Evolutionary conservation across 495 filamentous ascomycete genomes (phyloP), one percentile per base, ranked within the genome.

Genomic region (Trichodelitschia bisporula): DNA sequence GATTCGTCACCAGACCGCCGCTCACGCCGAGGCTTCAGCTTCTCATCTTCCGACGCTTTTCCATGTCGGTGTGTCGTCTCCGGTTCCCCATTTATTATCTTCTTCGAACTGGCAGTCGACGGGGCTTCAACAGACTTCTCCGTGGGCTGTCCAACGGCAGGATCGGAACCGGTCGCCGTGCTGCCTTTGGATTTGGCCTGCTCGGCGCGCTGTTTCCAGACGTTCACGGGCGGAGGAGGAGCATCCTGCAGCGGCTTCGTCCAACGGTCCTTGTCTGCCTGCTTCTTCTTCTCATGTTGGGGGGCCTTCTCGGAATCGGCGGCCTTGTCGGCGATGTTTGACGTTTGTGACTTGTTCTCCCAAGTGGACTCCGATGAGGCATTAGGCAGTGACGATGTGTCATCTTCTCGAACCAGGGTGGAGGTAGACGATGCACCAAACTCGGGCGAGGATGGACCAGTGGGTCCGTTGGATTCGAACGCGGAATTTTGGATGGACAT

Each of bases 201-300:
- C 41, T 83, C 71, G 36, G 61, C 70, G 19, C 79, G 61, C 50
- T 75, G 63, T 23, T 64, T 58, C 86, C 86, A 97, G 29, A 77
- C 46, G 48, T 97, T 97, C 28, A 92, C 76, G 1, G 64, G 41
- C 3, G 86, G 84, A 24, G 69, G 51, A 19, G 77, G 72, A 28
- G 84, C 84, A 28, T 80, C 78, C 38, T 76, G 73, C 25, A 92
- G 58, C 40, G 69, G 35, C 65, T 66, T 32, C 63, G 62, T 29
- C 58, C 47, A 6, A 29, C 21, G 21, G 17, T 33, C 19, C 15
- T 33, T 33, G 15, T 57, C 60, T 17, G 54, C 51, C 31, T 62
- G 52, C 44, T 65, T 63, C 29, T 56, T 55, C 35, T 57, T 52
- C 14, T 62, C 59, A 34, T 49, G 51, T 29, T 40, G 34, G 11